Evolutionary conservation across 169 alveolate genomes (phyloP).

Genomic region (Eimeria acervulina): DNA sequence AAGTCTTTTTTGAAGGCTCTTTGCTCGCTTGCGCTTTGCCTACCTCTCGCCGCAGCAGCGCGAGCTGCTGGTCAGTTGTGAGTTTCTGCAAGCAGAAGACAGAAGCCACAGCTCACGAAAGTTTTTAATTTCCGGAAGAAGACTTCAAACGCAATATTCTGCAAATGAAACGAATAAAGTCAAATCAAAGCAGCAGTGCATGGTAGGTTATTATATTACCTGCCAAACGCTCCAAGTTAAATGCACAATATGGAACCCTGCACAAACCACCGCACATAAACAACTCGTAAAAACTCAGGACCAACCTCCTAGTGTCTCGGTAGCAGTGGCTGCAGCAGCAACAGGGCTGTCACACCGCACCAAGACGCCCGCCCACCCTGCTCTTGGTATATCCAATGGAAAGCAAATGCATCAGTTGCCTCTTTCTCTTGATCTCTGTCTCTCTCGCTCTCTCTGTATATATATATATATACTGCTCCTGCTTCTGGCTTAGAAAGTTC

Average conservation of each 20-base stretch:
- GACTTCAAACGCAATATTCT: neutral
- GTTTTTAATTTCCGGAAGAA: neutral
- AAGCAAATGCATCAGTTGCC: neutral
- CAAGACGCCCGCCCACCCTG: no score
- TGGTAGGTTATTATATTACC: neutral
- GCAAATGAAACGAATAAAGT: neutral
- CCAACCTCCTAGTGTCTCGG: neutral
- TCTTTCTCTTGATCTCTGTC: neutral
- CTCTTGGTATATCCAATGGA: no score
- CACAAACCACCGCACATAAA: neutral
- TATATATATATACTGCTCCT: neutral
- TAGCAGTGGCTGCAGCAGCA: neutral
- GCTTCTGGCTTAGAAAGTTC: neutral
- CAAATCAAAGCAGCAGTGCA: neutral
- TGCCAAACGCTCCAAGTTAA: conserved; percentile 62
- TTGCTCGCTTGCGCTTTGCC: neutral
- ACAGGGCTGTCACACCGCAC: neutral
- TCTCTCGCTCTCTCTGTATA: no score
- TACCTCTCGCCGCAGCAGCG: conserved; percentile 55
- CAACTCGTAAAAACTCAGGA: neutral
- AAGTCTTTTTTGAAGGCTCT: neutral
- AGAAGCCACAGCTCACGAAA: neutral
- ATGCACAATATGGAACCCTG: conserved; percentile 60
- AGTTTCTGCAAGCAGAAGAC: conserved; percentile 31
- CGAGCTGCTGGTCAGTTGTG: neutral